Evolutionary conservation across 108 stramenopile species (phyloP), one percentile per base, ranked within the genome.

Genomic region (Fragilariopsis cylindrus): DNA sequence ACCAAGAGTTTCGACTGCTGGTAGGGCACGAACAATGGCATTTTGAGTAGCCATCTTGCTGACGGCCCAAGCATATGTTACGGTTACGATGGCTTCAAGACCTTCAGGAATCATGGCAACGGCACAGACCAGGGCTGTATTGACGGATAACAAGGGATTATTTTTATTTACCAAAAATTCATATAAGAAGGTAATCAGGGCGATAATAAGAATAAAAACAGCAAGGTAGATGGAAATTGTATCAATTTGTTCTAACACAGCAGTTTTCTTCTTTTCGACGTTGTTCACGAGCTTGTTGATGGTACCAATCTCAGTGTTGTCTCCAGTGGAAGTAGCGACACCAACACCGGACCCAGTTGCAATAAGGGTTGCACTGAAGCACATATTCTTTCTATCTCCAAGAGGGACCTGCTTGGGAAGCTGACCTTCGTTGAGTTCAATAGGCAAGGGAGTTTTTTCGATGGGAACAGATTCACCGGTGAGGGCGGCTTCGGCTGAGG

Each of bases 101-200:
- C 98, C 98, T 82, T 99, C 98, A 21, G 98, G 98, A 41, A 99
- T 92, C 83, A 97, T 97, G 66, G 96, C 97, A 18, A 99, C 98
- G 7, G 96, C 96, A 69, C 97, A 96, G 16, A 81, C 80, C 58
- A 91, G 75, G 52, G 90, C 81, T 40, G 88, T 88, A 40, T 87
- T 82, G 75, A 97, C 78, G 30, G 91, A 88, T 7, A 85, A 82
- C n/a, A 85, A 47, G 0, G 42, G 42, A 3, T 42, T 5, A 4
- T 42, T 63, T 52, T 52, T 9, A 15, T 3, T 4, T 11, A 4
- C 11, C 50, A 82, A 76, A 58, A 58, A 62, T n/a, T 72, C 60
- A 45, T 84, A 72, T 45, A 87, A 71, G 86, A 96, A 99, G 62
- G 96, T 97, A 46, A 84, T 77, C 7, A 95, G 21, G 71, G 94